phyloP scores from a whole-genome alignment of 1,139 yeast species.

The Petasospora fabianii region DNA sequence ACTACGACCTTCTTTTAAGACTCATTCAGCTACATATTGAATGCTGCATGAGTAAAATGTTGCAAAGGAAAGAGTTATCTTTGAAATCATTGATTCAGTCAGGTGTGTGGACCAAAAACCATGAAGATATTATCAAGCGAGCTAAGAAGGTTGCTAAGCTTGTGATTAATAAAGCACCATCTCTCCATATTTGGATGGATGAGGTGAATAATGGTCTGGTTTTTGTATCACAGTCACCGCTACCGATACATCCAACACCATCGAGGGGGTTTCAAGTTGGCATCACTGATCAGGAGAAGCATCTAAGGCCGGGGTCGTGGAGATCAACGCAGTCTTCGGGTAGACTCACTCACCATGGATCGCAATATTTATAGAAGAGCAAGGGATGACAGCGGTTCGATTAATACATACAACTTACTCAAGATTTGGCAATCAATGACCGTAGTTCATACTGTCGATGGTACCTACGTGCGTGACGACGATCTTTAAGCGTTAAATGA shows the following conservation, averaged over 20 bases:
- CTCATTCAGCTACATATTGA: constrained; percentile 31
- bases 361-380: too few relatives aligned
- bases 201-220: constrained; percentile 13
- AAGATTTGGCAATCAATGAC: too few relatives aligned
- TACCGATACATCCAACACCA: not conserved
- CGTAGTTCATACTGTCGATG: too few relatives aligned
- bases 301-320: constrained; percentile 20
- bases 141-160: constrained; percentile 6
- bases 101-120: constrained; percentile 30
- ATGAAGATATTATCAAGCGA: constrained; percentile 3
- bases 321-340: not conserved
- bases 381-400: too few relatives aligned
- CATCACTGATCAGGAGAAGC: constrained; percentile 1
- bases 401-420: too few relatives aligned
- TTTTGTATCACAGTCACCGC: constrained; percentile 5
- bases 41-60: constrained; percentile 38
- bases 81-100: constrained; percentile 34
- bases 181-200: constrained; percentile 12
- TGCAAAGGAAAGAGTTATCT: constrained; percentile 28
- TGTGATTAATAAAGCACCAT: constrained; percentile 8
- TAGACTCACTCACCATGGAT: not conserved
- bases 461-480: too few relatives aligned
- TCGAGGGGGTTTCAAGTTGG: not conserved
- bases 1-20: constrained; percentile 31
- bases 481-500: too few relatives aligned